These are phyloP conservation scores for Stevia rebaudiana DNA, from an alignment of 140 eudicot species.

Conservation along the genomic window DNA sequence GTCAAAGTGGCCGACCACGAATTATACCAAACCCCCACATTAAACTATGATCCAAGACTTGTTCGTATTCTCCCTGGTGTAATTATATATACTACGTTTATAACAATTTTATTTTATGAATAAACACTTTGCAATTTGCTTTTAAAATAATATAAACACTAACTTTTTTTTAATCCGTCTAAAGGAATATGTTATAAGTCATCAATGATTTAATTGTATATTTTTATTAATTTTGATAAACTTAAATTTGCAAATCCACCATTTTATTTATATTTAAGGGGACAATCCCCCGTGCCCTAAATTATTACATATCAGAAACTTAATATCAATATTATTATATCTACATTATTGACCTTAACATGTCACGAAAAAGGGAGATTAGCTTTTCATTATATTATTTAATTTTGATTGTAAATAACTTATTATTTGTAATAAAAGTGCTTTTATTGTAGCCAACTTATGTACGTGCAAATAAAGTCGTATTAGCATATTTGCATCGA, in stretches of 20 bases:
- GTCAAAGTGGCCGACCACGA: conserved; percentile 44
- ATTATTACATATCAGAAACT: conserved; percentile 5
- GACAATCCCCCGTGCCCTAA: conserved; percentile 12
- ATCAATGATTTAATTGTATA: neutral
- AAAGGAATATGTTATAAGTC: neutral
- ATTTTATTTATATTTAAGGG: conserved; percentile 4
- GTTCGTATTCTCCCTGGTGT: conserved; percentile 12
- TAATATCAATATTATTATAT: conserved; percentile 11
- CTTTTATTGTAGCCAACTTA: neutral
- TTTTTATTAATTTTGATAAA: neutral
- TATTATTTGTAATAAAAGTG: neutral
- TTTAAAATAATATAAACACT: neutral
- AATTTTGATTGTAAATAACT: neutral
- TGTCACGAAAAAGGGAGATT: conserved; percentile 15
- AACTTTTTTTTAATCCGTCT: no score
- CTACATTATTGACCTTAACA: conserved; percentile 27
- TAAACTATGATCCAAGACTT: conserved; percentile 26
- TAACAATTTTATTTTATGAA: neutral
- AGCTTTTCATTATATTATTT: neutral
- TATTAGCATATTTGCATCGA: no score
- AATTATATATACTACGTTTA: neutral
- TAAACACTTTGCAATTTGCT: conserved; percentile 8
- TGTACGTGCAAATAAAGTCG: no score
- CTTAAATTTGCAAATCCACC: neutral
- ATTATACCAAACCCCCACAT: conserved; percentile 29